A percentile compares a stretch with the other conserved stretches of the same genome.
phyloP scores from a whole-genome alignment of 805 yeast species.

The Priceomyces haplophilus region DNA sequence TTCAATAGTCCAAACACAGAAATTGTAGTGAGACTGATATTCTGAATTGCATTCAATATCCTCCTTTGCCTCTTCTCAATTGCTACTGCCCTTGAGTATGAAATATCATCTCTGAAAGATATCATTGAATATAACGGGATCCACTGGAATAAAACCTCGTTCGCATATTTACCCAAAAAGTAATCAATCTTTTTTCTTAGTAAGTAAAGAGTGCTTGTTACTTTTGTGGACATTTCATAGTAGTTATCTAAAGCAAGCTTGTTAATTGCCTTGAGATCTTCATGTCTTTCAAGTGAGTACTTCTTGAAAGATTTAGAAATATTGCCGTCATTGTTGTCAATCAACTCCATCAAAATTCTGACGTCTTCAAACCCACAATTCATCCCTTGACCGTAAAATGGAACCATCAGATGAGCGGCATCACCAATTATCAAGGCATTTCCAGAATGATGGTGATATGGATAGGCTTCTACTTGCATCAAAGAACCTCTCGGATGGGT shows the following conservation, averaged over 20 bases:
- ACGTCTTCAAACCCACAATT: conserved; percentile 95
- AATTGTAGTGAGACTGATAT: conserved; percentile 11
- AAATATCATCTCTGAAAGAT: conserved; percentile 78
- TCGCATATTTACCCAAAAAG: conserved; percentile 53
- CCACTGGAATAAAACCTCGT: conserved; percentile 54
- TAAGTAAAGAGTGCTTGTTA: conserved; percentile 56
- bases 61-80: conserved; percentile 53
- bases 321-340: conserved; percentile 30
- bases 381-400: conserved; percentile 98
- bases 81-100: conserved; percentile 65
- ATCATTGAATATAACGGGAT: conserved; percentile 90
- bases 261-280: conserved; percentile 72
- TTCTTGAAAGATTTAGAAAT: conserved; percentile 48
- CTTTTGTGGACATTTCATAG: conserved; percentile 83
- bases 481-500: conserved; percentile 74
- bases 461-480: conserved; percentile 65
- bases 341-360: conserved; percentile 54
- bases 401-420: conserved; percentile 96
- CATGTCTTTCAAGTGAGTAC: conserved; percentile 55
- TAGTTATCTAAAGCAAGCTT: conserved; percentile 78
- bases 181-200: conserved; percentile 69
- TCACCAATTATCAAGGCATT: conserved; percentile 77
- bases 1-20: conserved; percentile 7
- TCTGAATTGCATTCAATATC: conserved; percentile 39
- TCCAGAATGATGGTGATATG: conserved; percentile 62